Percentiles rank a stretch among this genome's conserved stretches.
Evolutionary conservation across 2,329 filamentous ascomycete species (phyloP).

Genomic region (Curvularia hawaiiensis): DNA sequence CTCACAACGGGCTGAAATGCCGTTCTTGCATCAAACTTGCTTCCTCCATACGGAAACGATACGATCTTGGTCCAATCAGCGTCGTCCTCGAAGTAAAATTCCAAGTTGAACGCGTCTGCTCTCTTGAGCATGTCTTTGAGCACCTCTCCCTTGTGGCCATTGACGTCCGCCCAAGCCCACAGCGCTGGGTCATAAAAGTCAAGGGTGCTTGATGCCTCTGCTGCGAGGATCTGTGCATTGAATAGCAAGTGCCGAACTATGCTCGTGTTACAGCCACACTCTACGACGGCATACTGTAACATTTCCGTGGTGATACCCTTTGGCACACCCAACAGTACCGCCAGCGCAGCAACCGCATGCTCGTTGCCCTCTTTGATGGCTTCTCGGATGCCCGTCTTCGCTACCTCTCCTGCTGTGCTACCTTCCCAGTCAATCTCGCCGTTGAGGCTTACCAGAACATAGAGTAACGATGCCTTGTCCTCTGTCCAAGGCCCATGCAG

Average conservation of each 20-base stretch:
- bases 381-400: slow-evolving; percentile 38
- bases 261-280: slow-evolving; percentile 37
- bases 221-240: slow-evolving; percentile 41
- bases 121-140: slow-evolving; percentile 40
- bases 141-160: slow-evolving; percentile 33
- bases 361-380: slow-evolving; percentile 37
- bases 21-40: slow-evolving; percentile 39
- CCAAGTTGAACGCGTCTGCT: slow-evolving; percentile 39
- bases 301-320: slow-evolving; percentile 37
- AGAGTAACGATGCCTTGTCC: slow-evolving; percentile 39
- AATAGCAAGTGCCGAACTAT: slow-evolving; percentile 41
- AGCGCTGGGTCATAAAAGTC: slow-evolving; percentile 42
- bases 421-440: slow-evolving; percentile 44
- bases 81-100: slow-evolving; percentile 42
- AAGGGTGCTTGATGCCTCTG: slow-evolving; percentile 23
- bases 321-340: slow-evolving; percentile 38
- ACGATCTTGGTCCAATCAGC: slow-evolving; percentile 37
- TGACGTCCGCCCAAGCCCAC: slow-evolving; percentile 42
- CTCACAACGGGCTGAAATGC: slow-evolving; percentile 29
- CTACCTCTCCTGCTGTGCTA: slow-evolving; percentile 42
- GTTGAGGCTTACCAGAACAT: slow-evolving; percentile 41
- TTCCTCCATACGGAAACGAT: slow-evolving; percentile 41
- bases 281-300: slow-evolving; percentile 37
- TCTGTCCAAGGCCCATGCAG: slow-evolving; percentile 44
- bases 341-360: slow-evolving; percentile 41